These are phyloP conservation scores for Zea mays DNA, from an alignment of 176 grass and related monocot species.

Conservation along the genomic window DNA sequence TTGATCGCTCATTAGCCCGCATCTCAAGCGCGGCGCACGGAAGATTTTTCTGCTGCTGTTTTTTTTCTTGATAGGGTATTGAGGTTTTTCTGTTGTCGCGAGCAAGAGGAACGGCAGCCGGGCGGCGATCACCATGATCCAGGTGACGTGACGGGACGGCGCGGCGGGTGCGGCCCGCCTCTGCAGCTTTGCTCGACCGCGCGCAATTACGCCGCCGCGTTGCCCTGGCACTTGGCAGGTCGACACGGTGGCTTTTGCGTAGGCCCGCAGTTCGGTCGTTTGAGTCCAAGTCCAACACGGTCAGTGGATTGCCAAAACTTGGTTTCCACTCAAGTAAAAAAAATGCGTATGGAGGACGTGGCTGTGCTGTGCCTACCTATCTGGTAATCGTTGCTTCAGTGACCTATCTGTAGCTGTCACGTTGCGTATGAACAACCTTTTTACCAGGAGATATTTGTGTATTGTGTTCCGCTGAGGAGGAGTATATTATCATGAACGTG, in stretches of 20 bases:
- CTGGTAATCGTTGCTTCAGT: neutral
- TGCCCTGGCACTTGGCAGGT: neutral
- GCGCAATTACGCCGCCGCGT: neutral
- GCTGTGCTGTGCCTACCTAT: neutral
- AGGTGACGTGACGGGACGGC: no score
- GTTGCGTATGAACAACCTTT: neutral
- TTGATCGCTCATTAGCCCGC: conserved; percentile 13
- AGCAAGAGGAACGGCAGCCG: neutral
- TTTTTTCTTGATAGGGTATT: no score
- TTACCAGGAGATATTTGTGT: neutral
- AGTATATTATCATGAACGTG: neutral
- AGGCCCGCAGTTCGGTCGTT: neutral
- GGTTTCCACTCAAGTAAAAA: neutral
- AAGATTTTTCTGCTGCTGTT: neutral
- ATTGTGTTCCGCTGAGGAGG: neutral
- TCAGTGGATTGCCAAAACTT: neutral
- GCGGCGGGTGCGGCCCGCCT: neutral
- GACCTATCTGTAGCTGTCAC: neutral
- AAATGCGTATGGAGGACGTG: neutral
- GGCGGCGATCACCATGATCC: neutral
- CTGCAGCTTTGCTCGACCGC: neutral
- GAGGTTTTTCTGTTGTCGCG: neutral
- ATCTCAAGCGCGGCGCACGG: neutral
- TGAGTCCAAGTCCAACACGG: neutral
- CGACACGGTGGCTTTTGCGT: neutral